Evolutionary conservation across 371 early-diverging fungal genomes (phyloP).

Genomic region (Mucor sp.): DNA sequence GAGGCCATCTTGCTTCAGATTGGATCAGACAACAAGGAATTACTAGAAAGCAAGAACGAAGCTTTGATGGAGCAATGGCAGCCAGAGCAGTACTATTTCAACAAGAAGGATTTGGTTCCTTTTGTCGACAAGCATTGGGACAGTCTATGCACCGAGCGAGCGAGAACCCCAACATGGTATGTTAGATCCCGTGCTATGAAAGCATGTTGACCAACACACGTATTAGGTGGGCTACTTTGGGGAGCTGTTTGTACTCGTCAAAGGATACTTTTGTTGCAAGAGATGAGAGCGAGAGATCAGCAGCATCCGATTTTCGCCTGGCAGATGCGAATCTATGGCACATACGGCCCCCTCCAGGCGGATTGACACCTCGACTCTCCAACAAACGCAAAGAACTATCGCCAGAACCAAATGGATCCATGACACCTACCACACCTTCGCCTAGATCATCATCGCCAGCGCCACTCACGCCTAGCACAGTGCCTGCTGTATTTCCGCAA

Average conservation of each 20-base stretch:
- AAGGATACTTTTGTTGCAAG: constrained; percentile 65
- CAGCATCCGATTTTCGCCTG: constrained; percentile 67
- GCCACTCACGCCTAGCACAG: constrained; percentile 24
- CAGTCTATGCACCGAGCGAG: constrained; percentile 68
- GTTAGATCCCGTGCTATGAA: not conserved
- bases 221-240: constrained; percentile 66
- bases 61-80: constrained; percentile 52
- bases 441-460: constrained; percentile 36
- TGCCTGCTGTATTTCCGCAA: constrained; percentile 32
- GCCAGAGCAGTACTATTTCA: constrained; percentile 63
- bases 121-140: constrained; percentile 73
- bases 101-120: constrained; percentile 69
- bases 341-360: constrained; percentile 44
- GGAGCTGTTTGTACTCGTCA: constrained; percentile 64
- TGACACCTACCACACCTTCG: constrained; percentile 30
- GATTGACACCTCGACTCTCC: constrained; percentile 19
- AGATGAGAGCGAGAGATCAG: constrained; percentile 65
- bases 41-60: constrained; percentile 58
- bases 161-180: constrained; percentile 67
- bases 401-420: constrained; percentile 26
- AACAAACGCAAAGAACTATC: constrained; percentile 22
- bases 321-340: constrained; percentile 68
- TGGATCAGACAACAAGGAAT: constrained; percentile 36
- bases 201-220: not conserved
- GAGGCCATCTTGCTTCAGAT: constrained; percentile 49